Evolutionary conservation across 2,329 filamentous ascomycete genomes (phyloP), one percentile per base, ranked within the genome.

Genomic region (Alternaria triticimaculans): DNA sequence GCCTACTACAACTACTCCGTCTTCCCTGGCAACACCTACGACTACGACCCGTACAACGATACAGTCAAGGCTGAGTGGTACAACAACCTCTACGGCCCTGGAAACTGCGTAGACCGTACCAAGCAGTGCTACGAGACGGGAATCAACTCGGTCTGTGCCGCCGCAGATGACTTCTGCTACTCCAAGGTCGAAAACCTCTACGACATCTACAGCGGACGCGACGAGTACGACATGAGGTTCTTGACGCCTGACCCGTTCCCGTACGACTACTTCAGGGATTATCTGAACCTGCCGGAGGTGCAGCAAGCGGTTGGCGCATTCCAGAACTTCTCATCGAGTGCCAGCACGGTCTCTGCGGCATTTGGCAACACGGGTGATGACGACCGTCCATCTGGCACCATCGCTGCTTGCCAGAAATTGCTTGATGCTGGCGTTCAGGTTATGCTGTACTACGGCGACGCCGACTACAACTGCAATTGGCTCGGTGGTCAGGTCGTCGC

Each of bases 171-270:
- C 60, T 89, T 87, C 76, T 90, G 88, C 78, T 80, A 78, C 37
- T 63, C 79, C 55, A 80, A 87, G 26, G 86, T 90, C 4, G 86
- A 89, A 66, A 69, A 65, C 15, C 68, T 87, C 15, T 86, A 85
- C 57, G 86, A 87, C 70, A 74, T 77, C n/a, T 83, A 85, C 64
- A 78, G 84, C 1, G 81, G 81, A 2, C 82, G 88, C 41, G 86
- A 89, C 75, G 84, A 87, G 69, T 89, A 89, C 73, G 88, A 90
- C 67, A 83, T 89, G 69, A 83, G 87, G 37, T 84, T 88, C 64
- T 78, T 88, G 6, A 71, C 65, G 0, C 84, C 85, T 0, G 86
- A 89, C 71, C 87, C 87, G 0, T 89, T 89, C 72, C 88, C 88
- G 1, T 85, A 86, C 66, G 70, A 72, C 0, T 87, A 85, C 76